Conservation (phyloP, 2,329 filamentous ascomycete species). For the Ascochyta lentis region DNA sequence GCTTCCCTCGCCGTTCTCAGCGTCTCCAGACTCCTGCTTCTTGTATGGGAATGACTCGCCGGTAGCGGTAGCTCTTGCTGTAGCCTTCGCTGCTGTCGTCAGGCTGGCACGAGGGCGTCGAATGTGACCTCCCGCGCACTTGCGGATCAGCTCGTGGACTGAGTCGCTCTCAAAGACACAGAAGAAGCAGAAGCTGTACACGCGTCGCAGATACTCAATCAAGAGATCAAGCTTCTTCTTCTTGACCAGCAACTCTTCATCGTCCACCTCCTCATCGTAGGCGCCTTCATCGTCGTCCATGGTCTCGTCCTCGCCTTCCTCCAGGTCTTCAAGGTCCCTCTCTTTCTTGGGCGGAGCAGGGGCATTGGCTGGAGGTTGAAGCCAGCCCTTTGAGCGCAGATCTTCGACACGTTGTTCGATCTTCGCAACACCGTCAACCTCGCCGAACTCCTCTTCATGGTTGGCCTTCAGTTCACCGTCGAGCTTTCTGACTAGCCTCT, state of each 20-base stretch:
- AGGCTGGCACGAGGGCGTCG: conserved; percentile 87
- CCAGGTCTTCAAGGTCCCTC: conserved; percentile 68
- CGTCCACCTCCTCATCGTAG: conserved; percentile 80
- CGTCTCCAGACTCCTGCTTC: conserved; percentile 73
- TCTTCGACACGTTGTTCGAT: conserved; percentile 89
- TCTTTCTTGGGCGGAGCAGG: conserved; percentile 64
- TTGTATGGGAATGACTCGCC: conserved; percentile 85
- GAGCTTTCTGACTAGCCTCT: conserved; percentile 81
- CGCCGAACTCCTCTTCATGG: conserved; percentile 53
- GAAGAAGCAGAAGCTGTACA: conserved; percentile 99
- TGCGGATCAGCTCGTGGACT: conserved; percentile 91
- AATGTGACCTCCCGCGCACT: conserved; percentile 96
- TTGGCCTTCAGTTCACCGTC: conserved; percentile 82
- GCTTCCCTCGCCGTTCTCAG: conserved; percentile 69
- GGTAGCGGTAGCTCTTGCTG: conserved; percentile 81
- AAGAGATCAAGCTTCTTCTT: conserved; percentile 97
- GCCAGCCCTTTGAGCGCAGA: conserved; percentile 74
- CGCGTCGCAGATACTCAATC: conserved; percentile 94
- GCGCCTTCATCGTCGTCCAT: conserved; percentile 70
- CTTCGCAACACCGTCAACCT: conserved; percentile 72
- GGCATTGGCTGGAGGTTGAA: conserved; percentile 69
- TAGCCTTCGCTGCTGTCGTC: conserved; percentile 80
- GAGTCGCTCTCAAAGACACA: conserved; percentile 99
- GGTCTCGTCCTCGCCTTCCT: conserved; percentile 74
- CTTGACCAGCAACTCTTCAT: conserved; percentile 86